These are phyloP conservation scores for Gossypium davidsonii DNA, from an alignment of 441 rosid species.

Conservation along the genomic window DNA sequence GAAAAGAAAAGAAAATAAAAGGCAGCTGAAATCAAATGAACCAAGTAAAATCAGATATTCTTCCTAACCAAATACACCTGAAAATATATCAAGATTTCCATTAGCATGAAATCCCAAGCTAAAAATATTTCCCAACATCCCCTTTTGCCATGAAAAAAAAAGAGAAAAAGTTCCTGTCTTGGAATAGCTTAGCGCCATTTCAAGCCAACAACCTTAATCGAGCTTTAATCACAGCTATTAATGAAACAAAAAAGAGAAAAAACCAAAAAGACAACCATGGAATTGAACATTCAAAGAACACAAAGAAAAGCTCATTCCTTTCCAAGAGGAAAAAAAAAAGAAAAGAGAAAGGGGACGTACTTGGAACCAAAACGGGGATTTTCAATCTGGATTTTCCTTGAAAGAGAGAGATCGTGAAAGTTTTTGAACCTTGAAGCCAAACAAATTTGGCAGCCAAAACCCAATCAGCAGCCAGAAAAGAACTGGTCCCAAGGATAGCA, in stretches of 20 bases:
- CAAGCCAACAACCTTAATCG: background rate
- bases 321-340: background rate
- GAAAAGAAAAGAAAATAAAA: background rate
- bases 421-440: background rate
- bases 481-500: background rate
- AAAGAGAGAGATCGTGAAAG: slow-evolving; percentile 2
- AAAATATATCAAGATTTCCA: background rate
- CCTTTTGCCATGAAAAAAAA: background rate
- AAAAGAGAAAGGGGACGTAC: background rate
- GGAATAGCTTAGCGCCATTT: background rate
- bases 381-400: slow-evolving; percentile 2
- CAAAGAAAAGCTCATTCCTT: background rate
- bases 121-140: background rate
- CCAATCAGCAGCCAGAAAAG: background rate
- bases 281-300: background rate
- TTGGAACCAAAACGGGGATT: background rate
- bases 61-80: background rate
- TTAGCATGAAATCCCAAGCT: background rate
- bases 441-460: background rate
- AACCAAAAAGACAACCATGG: background rate
- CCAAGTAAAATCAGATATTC: background rate
- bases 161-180: background rate
- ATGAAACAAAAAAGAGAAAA: background rate
- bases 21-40: background rate
- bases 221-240: background rate